Conservation (phyloP, 2,329 filamentous ascomycete species). For the Ceratocystis cubensis region DNA sequence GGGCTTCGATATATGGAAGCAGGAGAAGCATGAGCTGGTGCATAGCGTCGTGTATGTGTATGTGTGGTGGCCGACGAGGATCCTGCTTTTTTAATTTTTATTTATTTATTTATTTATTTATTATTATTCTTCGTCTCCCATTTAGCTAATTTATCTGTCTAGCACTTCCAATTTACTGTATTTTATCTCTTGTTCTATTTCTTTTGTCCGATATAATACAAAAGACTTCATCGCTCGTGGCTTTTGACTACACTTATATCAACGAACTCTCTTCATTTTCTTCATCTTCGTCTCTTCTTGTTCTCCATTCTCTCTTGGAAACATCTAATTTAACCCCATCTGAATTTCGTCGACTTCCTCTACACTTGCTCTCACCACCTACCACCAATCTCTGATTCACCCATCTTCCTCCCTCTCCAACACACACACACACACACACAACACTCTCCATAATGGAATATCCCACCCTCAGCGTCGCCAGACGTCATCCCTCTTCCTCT, state of each 20-base stretch:
- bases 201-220: background rate
- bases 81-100: background rate
- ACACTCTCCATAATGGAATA: conserved; percentile 17
- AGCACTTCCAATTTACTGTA: background rate
- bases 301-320: background rate
- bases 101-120: background rate
- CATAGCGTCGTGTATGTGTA: background rate
- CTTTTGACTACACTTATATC: conserved; percentile 3
- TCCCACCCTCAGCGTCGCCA: conserved; percentile 12
- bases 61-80: background rate
- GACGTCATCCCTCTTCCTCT: background rate
- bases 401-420: background rate
- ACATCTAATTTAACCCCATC: background rate
- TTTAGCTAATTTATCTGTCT: background rate
- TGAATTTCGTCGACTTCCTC: background rate
- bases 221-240: background rate
- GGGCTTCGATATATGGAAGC: background rate
- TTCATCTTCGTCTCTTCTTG: background rate
- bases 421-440: background rate
- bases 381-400: background rate
- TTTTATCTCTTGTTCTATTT: background rate
- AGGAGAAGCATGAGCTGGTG: background rate
- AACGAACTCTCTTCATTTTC: background rate
- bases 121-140: background rate
- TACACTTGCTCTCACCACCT: background rate